Conservation (phyloP, 1,284 basidiomycete genomes). For the Ganoderma sinense region DNA sequence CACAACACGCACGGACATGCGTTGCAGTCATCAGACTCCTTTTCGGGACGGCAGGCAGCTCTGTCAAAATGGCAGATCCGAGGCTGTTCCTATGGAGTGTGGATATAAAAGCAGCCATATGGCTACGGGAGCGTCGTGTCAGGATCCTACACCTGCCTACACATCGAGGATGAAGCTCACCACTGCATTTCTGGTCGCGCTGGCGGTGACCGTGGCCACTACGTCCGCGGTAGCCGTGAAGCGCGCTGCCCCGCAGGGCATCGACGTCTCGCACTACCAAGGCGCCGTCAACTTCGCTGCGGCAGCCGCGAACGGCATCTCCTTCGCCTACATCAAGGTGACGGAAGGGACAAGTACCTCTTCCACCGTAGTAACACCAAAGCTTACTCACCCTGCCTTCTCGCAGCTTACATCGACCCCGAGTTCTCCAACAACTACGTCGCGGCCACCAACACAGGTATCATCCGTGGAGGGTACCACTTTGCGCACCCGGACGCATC, state of each 20-base stretch:
- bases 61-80: neutral
- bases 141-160: neutral
- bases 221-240: conserved; percentile 34
- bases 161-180: conserved; percentile 19
- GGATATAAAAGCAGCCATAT: neutral
- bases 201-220: conserved; percentile 7
- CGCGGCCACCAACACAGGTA: conserved; percentile 59
- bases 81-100: neutral
- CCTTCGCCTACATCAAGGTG: conserved; percentile 75
- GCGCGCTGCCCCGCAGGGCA: conserved; percentile 54
- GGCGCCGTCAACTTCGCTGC: conserved; percentile 58
- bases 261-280: conserved; percentile 69
- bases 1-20: neutral
- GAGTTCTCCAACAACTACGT: conserved; percentile 59
- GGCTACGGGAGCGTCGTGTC: neutral
- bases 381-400: neutral
- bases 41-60: neutral
- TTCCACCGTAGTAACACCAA: neutral
- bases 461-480: conserved; percentile 69
- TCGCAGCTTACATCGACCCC: conserved; percentile 46
- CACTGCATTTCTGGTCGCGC: conserved; percentile 13
- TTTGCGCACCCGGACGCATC: conserved; percentile 63
- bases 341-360: conserved; percentile 66
- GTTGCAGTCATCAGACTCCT: neutral
- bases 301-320: conserved; percentile 62